Evolutionary conservation across 2,329 filamentous ascomycete genomes (phyloP), one percentile per base, ranked within the genome.

Genomic region (Dryadomyces sulphureus): DNA sequence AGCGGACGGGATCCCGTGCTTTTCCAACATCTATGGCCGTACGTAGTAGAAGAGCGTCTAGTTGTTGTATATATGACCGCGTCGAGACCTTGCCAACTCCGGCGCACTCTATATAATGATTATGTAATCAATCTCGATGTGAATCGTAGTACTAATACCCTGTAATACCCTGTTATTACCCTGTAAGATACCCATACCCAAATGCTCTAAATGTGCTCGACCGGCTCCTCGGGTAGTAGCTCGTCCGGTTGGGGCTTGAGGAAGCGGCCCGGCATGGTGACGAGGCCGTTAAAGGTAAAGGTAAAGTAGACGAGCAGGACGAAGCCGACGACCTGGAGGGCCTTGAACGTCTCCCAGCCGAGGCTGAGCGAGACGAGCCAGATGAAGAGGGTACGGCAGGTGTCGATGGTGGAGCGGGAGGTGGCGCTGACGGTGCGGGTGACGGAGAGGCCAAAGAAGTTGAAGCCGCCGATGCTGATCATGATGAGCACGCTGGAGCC

Each of bases 381-480:
- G 64, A 98, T 96, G 66, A 98, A 96, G 1, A 98, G 75, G 0
- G 92, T 98, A 36, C 90, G 80, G 70, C 89, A 96, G 1, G 92
- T 98, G 62, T 98, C 92, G 56, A 98, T 96, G 27, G 90, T 96
- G 27, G 87, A 94, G 50, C 92, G 79, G 1, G 90, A 87, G 0
- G 92, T 98, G 11, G 92, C 92, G 52, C 84, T 93, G 54, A 98
- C 87, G 51, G 67, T 80, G 49, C 86, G 79, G 1, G 92, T 98
- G 8, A 98, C 90, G 1, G 85, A 92, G 9, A 98, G 75, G 7
- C 92, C 92, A 63, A 98, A 98, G 70, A 94, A 98, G 67, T 98
- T 98, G 75, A 96, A 98, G 45, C 90, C 89, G 84, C 90, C 90
- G 56, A 98, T 98, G 57, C 87, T 94, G 54, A 98, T 74, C 92